Evolutionary conservation across 2,329 filamentous ascomycete genomes (phyloP), one percentile per base, ranked within the genome.

Genomic region (Fusarium sp.): DNA sequence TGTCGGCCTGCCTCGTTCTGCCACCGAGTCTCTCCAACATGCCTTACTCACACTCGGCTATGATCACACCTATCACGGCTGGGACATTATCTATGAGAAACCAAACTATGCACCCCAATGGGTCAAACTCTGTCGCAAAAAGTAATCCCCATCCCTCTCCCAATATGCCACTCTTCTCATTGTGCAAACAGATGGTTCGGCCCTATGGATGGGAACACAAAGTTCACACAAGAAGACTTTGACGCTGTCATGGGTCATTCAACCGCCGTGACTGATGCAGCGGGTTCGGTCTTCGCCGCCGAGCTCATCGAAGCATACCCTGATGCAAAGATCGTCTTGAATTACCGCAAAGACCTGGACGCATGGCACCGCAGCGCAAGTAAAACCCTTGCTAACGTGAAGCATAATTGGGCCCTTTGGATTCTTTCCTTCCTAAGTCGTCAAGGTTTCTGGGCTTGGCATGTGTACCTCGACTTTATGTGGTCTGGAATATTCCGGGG

Each of bases 51-150:
- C 57, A 14, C 76, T 83, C 27, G 72, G 72, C 4, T 74, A 83
- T 40, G 76, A 83, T 62, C 74, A 82, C 66, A 82, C 80, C 7
- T 80, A 79, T 50, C 79, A 82, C 65, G 82, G 80, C 18, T 83
- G 78, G 79, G 81, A 84, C 60, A 76, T 80, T 34, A 65, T 80
- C 10, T 80, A 79, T 57, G 80, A 82, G 40, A 67, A 38, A 0
- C 73, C 73, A 27, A 69, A 60, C 16, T 65, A 59, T 22, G 31
- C 62, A 1, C 38, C 67, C 3, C 65, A 71, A 34, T 71, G 67
- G 67, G 62, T 67, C 29, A 38, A 56, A 2, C 11, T 71, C 9
- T 71, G 67, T 5, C 67, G 69, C 22, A 71, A 71, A 20, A 71
- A 71, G 67, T 71, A 24, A 31, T 38, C 50, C 6, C 10, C 18